Evolutionary conservation across 305 asterid species (phyloP).

Genomic region (Solanum hybrid): DNA sequence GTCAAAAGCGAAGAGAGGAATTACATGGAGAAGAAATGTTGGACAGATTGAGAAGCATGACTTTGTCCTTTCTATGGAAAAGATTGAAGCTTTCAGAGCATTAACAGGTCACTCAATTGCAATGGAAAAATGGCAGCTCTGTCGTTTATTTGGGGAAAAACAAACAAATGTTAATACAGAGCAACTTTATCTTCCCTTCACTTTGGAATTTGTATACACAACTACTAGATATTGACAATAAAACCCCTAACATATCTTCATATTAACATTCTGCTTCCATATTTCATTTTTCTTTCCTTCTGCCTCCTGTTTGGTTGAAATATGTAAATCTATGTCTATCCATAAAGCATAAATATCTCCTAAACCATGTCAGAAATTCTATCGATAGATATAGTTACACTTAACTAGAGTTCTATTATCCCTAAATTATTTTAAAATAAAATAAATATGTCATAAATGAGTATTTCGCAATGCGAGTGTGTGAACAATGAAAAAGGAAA

Average conservation of each 20-base stretch:
- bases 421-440: too few relatives aligned
- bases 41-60: constrained; percentile 28
- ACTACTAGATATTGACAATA: neutral
- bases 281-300: neutral
- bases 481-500: neutral
- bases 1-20: constrained; percentile 2
- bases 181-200: neutral
- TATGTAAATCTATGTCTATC: neutral
- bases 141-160: neutral
- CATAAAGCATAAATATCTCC: neutral
- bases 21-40: constrained; percentile 15
- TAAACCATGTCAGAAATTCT: neutral
- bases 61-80: neutral
- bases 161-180: neutral
- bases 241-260: neutral
- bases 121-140: neutral
- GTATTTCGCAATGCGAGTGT: neutral
- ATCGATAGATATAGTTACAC: neutral
- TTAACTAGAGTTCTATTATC: neutral
- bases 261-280: neutral
- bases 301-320: neutral
- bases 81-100: constrained; percentile 19
- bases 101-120: neutral
- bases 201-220: neutral
- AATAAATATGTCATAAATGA: neutral